These are phyloP conservation scores for Tulasnella sp. DNA, from an alignment of 768 basidiomycete genomes.

Conservation along the genomic window DNA sequence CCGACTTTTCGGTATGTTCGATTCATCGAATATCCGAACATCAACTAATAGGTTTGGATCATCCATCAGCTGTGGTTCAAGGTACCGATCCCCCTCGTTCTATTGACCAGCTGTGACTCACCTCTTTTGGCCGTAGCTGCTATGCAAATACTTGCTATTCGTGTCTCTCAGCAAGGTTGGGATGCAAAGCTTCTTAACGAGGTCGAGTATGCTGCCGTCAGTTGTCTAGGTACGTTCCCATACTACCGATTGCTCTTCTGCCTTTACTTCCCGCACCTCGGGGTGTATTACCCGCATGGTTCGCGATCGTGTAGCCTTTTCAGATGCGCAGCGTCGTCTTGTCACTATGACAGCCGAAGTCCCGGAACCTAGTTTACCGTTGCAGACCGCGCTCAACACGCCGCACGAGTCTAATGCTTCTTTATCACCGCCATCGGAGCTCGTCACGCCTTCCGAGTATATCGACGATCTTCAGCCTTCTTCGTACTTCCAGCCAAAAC, in stretches of 20 bases:
- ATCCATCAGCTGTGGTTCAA: background rate
- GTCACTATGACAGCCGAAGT: constrained; percentile 33
- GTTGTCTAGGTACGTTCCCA: constrained; percentile 3
- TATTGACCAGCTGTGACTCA: background rate
- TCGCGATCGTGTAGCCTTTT: constrained; percentile 20
- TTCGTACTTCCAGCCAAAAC: too few species aligned
- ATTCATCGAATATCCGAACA: background rate
- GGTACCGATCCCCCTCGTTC: background rate
- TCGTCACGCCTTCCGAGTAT: constrained; percentile 33
- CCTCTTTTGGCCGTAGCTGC: background rate
- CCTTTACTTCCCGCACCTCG: too few species aligned
- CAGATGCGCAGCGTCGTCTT: constrained; percentile 48
- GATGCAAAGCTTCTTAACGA: constrained; percentile 1
- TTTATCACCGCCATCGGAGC: background rate
- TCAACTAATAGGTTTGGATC: background rate
- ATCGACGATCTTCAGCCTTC: constrained; percentile 35
- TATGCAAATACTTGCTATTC: background rate
- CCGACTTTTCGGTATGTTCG: constrained; percentile 47
- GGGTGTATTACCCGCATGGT: too few species aligned
- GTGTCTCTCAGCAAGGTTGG: constrained; percentile 1
- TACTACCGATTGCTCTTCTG: constrained; percentile 20
- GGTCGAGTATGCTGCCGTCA: background rate
- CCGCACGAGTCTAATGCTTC: background rate
- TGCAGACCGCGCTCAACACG: background rate
- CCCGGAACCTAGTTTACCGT: constrained; percentile 3